Evolutionary conservation across 2,329 filamentous ascomycete genomes (phyloP), one percentile per base, ranked within the genome.

Genomic region (Hypoxylon sp.): DNA sequence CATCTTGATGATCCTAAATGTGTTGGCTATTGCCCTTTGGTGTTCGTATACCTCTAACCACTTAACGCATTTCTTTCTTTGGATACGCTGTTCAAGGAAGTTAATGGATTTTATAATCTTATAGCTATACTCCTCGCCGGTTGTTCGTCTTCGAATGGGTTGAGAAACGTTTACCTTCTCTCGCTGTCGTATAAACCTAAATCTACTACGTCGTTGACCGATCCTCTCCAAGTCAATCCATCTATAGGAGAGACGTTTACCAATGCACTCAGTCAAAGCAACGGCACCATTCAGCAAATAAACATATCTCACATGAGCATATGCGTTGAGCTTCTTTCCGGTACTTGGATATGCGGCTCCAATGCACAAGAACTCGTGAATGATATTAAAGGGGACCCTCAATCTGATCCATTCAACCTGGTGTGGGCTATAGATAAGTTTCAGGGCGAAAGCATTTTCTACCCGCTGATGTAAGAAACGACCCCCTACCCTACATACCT

Each of bases 291-390:
- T 30, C 45, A 28, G 45, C 45, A 49, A 10, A 49, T 49, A 25
- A 49, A 49, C 11, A 28, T 49, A 49, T 28, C 45, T 28, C 45
- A 49, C 25, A 49, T 49, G 45, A 49, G 45, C 14, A 49, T 49
- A 28, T 49, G 45, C 14, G 14, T 49, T 23, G 21, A 28, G 14
- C 45, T 49, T 5, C 10, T 49, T 6, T 49, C 45, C 11, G 45
- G 7, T 3, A 17, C 45, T 6, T 49, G 45, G 45, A 49, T 49
- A 7, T 49, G 45, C 14, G 45, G 45, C 45, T 49, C 45, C 14
- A 28, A 49, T 28, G 23, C 45, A 17, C 45, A 49, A 10, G 45
- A 49, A 6, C 21, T 49, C 2, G 45, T 49, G 21, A 28, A 49
- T 28, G 45, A 49, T 28, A 49, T 49, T 17, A 28, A 28, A 11